Conservation (phyloP, 768 basidiomycete genomes). For the Xerocomellus chrysenteron region DNA sequence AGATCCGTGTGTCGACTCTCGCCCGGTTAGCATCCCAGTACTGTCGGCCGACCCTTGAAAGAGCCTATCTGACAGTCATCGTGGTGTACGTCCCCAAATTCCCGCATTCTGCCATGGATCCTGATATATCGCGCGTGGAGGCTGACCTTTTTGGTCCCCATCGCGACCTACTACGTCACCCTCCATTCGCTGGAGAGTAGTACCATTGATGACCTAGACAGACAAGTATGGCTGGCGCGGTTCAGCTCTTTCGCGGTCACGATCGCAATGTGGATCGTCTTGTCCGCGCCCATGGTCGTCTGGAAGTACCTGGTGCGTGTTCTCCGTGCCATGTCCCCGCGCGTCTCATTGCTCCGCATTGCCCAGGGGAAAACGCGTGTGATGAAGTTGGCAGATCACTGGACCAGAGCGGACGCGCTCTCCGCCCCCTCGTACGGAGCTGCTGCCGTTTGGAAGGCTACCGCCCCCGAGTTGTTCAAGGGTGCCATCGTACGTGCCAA, state of each 20-base stretch:
- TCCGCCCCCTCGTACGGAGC: conserved; percentile 20
- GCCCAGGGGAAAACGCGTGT: conserved; percentile 44
- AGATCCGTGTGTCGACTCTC: conserved; percentile 39
- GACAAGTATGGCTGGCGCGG: conserved; percentile 35
- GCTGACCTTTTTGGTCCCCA: conserved; percentile 39
- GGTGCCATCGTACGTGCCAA: conserved; percentile 34
- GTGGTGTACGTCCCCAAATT: conserved; percentile 37
- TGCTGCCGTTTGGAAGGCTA: conserved; percentile 43
- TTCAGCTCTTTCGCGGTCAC: conserved; percentile 36
- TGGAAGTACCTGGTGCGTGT: conserved; percentile 49
- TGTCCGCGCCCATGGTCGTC: conserved; percentile 40
- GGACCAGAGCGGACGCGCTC: conserved; percentile 41
- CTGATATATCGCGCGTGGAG: conserved; percentile 25
- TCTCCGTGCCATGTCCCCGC: neutral
- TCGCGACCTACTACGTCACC: conserved; percentile 37
- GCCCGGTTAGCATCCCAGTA: conserved; percentile 38
- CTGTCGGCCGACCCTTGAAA: conserved; percentile 45
- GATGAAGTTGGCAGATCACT: conserved; percentile 36
- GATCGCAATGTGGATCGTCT: conserved; percentile 38
- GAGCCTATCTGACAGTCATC: conserved; percentile 38
- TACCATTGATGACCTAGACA: conserved; percentile 6
- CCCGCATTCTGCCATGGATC: neutral
- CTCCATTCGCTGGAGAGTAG: conserved; percentile 15
- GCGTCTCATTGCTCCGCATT: neutral
- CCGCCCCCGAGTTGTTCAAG: conserved; percentile 39